A percentile compares a stretch with the other conserved stretches of the same genome.
Conservation (phyloP, 495 filamentous ascomycete genomes). For the Aspergillus nidulans region DNA sequence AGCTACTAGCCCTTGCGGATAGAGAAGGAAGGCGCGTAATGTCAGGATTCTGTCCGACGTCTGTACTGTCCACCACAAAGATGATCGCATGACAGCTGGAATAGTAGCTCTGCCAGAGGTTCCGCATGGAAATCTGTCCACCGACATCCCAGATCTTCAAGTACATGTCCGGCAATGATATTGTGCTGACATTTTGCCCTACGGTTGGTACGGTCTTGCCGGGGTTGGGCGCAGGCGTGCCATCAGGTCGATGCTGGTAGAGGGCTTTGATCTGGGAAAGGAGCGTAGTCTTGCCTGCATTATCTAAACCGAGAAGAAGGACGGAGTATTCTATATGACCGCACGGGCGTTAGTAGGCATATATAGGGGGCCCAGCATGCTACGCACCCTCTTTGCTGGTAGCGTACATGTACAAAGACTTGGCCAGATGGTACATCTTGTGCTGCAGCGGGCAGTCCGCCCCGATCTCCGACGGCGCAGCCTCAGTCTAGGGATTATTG, state of each 20-base stretch:
- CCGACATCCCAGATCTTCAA: constrained; percentile 98
- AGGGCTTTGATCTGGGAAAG: constrained; percentile 91
- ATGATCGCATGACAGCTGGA: constrained; percentile 90
- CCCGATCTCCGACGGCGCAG: background rate
- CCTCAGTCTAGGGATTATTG: constrained; percentile 14
- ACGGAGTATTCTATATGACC: constrained; percentile 79
- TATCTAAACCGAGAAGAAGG: constrained; percentile 93
- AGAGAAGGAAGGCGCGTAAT: constrained; percentile 29
- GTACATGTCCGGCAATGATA: constrained; percentile 85
- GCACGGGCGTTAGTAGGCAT: background rate
- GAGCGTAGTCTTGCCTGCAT: constrained; percentile 97
- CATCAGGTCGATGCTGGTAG: constrained; percentile 61
- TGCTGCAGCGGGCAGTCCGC: constrained; percentile 5
- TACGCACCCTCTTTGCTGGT: constrained; percentile 85
- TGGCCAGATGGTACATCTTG: constrained; percentile 94
- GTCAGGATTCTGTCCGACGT: constrained; percentile 74
- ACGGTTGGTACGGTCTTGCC: constrained; percentile 89
- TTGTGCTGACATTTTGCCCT: constrained; percentile 91
- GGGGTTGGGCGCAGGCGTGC: constrained; percentile 48
- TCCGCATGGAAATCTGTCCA: constrained; percentile 81
- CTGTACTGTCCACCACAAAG: constrained; percentile 91
- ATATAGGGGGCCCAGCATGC: background rate
- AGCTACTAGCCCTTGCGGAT: background rate
- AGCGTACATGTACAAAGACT: constrained; percentile 87
- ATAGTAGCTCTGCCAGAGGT: constrained; percentile 96